Percentiles rank a stretch among this genome's conserved stretches.
These are phyloP conservation scores for Zoysia japonica DNA, from an alignment of 176 grass and related monocot species.

Conservation along the genomic window DNA sequence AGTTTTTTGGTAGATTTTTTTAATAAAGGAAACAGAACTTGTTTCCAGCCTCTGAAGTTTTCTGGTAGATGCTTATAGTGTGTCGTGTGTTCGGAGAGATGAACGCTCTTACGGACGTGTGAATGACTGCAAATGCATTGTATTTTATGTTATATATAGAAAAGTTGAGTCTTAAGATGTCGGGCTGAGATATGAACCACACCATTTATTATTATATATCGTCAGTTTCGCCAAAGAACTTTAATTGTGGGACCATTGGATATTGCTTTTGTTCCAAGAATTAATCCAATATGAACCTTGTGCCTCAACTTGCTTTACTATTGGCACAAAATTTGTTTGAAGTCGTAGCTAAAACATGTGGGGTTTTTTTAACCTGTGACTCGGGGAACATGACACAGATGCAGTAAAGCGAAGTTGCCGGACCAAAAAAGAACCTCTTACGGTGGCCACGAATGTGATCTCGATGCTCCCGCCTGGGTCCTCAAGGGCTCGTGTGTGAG, in stretches of 20 bases:
- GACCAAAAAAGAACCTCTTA: background rate
- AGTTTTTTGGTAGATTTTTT: no score
- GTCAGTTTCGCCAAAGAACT: background rate
- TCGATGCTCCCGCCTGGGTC: background rate
- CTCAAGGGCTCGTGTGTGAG: background rate
- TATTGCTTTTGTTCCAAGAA: background rate
- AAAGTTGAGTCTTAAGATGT: no score
- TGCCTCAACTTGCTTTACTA: background rate
- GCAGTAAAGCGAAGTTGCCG: conserved; percentile 19
- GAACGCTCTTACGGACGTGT: no score
- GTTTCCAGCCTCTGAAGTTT: no score
- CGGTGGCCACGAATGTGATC: conserved; percentile 40
- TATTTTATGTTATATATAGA: no score
- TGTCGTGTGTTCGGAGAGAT: no score
- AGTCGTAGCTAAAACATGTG: background rate
- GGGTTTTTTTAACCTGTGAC: background rate
- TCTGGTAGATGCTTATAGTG: no score
- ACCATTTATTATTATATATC: no score
- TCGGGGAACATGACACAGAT: background rate
- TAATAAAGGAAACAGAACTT: no score
- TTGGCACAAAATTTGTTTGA: background rate
- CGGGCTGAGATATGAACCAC: no score
- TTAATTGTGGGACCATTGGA: background rate
- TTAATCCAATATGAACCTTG: background rate
- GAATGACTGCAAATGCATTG: no score